A percentile compares a stretch with the other conserved stretches of the same genome.
Conservation (phyloP, 2,329 filamentous ascomycete species). For the Xenosphaeropsis pyriputrescens region DNA sequence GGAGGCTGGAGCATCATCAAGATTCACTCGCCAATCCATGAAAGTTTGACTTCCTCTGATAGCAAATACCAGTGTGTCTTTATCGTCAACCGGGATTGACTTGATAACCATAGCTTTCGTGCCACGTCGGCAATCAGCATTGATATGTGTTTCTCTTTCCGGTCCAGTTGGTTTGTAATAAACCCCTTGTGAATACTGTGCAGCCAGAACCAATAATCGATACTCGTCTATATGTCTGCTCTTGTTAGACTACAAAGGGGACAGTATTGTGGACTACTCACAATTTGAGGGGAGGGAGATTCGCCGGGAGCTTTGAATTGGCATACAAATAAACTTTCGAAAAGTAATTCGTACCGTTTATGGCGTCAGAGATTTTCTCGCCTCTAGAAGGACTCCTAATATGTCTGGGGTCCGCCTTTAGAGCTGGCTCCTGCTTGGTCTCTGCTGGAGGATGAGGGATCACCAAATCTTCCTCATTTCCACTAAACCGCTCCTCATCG, state of each 20-base stretch:
- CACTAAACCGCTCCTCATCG: constrained; percentile 41
- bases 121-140: constrained; percentile 57
- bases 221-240: constrained; percentile 57
- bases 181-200: constrained; percentile 61
- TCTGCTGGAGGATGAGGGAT: constrained; percentile 6
- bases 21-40: constrained; percentile 77
- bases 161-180: constrained; percentile 50
- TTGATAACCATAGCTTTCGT: constrained; percentile 80
- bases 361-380: constrained; percentile 16
- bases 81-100: constrained; percentile 62
- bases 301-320: constrained; percentile 58
- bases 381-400: too few relatives aligned
- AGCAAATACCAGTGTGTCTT: constrained; percentile 69
- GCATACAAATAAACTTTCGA: constrained; percentile 66
- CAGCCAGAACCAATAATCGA: constrained; percentile 64
- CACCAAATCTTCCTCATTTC: constrained; percentile 37
- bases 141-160: constrained; percentile 54
- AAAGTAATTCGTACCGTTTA: constrained; percentile 43
- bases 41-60: constrained; percentile 70
- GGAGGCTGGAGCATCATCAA: constrained; percentile 51
- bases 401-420: not conserved
- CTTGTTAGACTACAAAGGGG: too few relatives aligned
- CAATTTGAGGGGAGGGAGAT: constrained; percentile 54
- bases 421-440: constrained; percentile 2
- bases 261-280: constrained; percentile 21